Evolutionary conservation across 441 rosid species (phyloP).

Genomic region (Pelargonium citronellum): DNA sequence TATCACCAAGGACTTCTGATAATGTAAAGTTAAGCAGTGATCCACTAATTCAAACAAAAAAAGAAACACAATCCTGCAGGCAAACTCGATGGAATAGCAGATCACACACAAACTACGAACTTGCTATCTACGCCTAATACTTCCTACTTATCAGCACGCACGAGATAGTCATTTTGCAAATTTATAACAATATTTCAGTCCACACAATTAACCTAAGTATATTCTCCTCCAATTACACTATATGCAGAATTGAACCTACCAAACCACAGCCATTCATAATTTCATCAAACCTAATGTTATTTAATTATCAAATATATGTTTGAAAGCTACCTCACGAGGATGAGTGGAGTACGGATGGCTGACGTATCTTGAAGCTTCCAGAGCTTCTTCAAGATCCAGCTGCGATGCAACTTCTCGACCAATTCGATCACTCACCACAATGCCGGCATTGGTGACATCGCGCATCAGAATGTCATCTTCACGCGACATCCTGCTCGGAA

Average conservation of each 20-base stretch:
- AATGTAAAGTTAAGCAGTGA: too few relatives aligned
- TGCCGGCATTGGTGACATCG: conserved; percentile 79
- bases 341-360: conserved; percentile 86
- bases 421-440: conserved; percentile 64
- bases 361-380: conserved; percentile 87
- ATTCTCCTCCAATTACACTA: neutral
- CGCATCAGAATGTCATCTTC: conserved; percentile 77
- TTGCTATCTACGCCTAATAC: too few relatives aligned
- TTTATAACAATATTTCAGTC: neutral
- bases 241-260: neutral
- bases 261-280: neutral
- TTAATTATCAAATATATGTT: neutral
- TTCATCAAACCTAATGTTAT: neutral
- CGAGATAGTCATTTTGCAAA: too few relatives aligned
- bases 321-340: conserved; percentile 65
- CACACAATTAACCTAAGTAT: neutral
- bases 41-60: too few relatives aligned
- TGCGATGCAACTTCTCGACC: conserved; percentile 77
- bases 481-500: conserved; percentile 44
- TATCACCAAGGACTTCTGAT: too few relatives aligned
- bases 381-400: conserved; percentile 85
- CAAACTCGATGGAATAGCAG: neutral
- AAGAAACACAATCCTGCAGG: too few relatives aligned
- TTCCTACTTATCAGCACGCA: neutral
- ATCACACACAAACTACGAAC: neutral